phyloP scores from a whole-genome alignment of 2,329 filamentous ascomycete species.

The Trichophyton benhamiae region DNA sequence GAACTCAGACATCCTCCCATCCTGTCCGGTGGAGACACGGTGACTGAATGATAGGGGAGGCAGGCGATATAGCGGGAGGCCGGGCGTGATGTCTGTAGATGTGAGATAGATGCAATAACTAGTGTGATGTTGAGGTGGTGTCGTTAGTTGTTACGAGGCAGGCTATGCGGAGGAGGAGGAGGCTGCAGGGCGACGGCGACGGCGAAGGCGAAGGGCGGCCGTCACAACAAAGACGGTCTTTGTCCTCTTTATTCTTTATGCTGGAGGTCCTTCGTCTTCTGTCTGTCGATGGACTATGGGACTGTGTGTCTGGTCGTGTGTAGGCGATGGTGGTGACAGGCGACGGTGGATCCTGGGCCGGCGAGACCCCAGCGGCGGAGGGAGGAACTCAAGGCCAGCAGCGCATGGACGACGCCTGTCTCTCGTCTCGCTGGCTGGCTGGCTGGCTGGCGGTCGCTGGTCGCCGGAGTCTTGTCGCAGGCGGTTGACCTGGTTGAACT shows the following conservation, averaged over 20 bases:
- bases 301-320: background rate
- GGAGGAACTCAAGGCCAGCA: background rate
- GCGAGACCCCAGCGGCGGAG: background rate
- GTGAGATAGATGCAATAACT: too few relatives aligned
- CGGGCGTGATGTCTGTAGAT: too few relatives aligned
- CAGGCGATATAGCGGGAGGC: too few relatives aligned
- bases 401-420: background rate
- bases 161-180: background rate
- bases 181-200: background rate
- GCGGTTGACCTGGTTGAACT: too few relatives aligned
- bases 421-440: too few relatives aligned
- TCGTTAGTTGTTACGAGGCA: too few relatives aligned
- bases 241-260: background rate
- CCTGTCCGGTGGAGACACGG: constrained; percentile 10
- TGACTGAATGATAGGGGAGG: background rate
- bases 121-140: too few relatives aligned
- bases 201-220: background rate
- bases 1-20: constrained; percentile 94
- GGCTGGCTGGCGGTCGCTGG: too few relatives aligned
- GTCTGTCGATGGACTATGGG: too few relatives aligned
- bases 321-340: background rate
- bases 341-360: background rate
- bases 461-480: background rate
- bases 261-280: background rate
- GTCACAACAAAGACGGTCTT: background rate